phyloP scores from a whole-genome alignment of 768 basidiomycete species.

The Cyclocybe cylindracea region DNA sequence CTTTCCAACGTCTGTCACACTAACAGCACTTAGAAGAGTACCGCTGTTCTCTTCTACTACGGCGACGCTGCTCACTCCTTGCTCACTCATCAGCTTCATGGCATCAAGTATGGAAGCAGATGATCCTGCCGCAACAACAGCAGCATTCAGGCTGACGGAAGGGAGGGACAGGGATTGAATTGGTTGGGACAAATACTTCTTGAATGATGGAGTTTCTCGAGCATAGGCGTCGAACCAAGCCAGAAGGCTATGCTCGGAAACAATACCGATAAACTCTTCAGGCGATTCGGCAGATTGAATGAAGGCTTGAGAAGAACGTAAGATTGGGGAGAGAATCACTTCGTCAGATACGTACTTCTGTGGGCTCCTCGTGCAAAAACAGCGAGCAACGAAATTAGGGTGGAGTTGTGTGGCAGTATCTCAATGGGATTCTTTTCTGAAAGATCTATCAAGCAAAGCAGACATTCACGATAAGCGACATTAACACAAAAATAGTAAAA shows the following conservation, averaged over 20 bases:
- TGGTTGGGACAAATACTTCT: constrained; percentile 51
- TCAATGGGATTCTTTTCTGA: constrained; percentile 85
- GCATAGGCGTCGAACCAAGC: constrained; percentile 66
- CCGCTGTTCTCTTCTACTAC: constrained; percentile 69
- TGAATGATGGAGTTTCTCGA: constrained; percentile 45
- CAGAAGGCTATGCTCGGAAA: constrained; percentile 74
- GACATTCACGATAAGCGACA: background rate
- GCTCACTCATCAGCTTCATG: constrained; percentile 84
- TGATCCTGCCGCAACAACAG: constrained; percentile 65
- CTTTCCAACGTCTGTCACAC: constrained; percentile 82
- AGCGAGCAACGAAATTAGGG: constrained; percentile 59
- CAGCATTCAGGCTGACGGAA: constrained; percentile 60
- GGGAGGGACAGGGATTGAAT: constrained; percentile 60
- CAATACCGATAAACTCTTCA: constrained; percentile 61
- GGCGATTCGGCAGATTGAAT: constrained; percentile 25
- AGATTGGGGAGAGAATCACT: background rate
- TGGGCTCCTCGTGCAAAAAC: constrained; percentile 74
- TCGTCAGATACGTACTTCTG: constrained; percentile 46
- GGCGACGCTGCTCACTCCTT: constrained; percentile 82
- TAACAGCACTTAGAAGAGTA: constrained; percentile 70
- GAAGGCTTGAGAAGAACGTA: constrained; percentile 59
- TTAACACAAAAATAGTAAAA: background rate
- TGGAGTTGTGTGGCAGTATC: constrained; percentile 61
- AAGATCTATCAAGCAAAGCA: constrained; percentile 49
- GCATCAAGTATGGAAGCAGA: constrained; percentile 71